Base-by-base conservation (phyloP, 2,329 filamentous ascomycete genomes). In the Ambrosiella cleistominuta region DNA sequence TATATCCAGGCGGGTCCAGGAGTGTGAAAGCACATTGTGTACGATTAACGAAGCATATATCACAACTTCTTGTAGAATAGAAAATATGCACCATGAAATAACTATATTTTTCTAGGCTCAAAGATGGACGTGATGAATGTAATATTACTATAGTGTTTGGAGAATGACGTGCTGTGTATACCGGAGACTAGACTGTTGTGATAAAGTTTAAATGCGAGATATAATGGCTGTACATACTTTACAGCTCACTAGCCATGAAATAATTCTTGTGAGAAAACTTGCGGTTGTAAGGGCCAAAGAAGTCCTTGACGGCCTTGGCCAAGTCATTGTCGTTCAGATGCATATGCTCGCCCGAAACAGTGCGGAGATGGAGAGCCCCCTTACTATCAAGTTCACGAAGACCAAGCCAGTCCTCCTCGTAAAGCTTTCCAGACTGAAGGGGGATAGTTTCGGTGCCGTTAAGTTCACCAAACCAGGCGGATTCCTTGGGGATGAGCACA, bases 361-460 rank as follows among this genome's bases (percentile, higher is more conserved):
- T 82, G 68, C 81, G 75, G 70, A 96, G 95, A 59, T 83, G 77
- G 64, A 98, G 71, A 1, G 80, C 86, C 2, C 85, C 87, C 72
- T 85, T 85, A 68, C 83, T 72, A 71, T 96, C 90, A 65, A 98
- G 72, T 64, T 73, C 71, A 68, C 79, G 86, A 68, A 98, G 72
- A 0, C 93, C 93, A 36, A 98, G 72, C 93, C 93, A 98, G 72
- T 98, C 91, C 71, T 97, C 85, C 64, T 78, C 80, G 69, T 96
- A 98, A 1, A 97, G 74, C 36, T 70, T 69, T 60, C 87, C 76
- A 56, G 89, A 78, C 63, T 79, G 76, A 67, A 98, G 70, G 13
- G 77, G 77, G 51, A 80, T 86, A 19, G 82, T 74, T 61, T 82
- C 77, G 2, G 81, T 86, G 39, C 74, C 75, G 69, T 93, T 88